Evolutionary conservation across 169 alveolate genomes (phyloP), one percentile per base, ranked within the genome.

Genomic region (Fabrea salina): DNA sequence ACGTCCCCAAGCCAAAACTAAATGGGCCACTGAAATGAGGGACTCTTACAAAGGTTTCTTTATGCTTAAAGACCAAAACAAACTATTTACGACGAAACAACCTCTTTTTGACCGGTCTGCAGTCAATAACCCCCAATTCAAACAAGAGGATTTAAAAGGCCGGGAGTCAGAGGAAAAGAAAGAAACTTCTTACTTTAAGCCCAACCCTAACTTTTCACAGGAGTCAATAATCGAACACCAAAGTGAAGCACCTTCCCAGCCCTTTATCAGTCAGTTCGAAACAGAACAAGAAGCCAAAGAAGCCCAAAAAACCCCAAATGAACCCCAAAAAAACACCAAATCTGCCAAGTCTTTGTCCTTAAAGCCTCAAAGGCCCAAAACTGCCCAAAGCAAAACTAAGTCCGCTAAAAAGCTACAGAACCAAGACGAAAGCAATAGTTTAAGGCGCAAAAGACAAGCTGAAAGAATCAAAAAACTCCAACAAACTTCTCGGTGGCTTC

Each of bases 401-500:
- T 30, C 71, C n/a, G 37, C 44, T 1, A 58, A 58, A 22, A 27
- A 27, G 1, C 22, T 58, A 6, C 30, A 58, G 25, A 30, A 27
- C 32, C 30, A 58, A 33, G n/a, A n/a, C n/a, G n/a, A n/a, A n/a
- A n/a, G n/a, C n/a, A n/a, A n/a, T n/a, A 35, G 30, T 1, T 6
- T 7, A 6, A 27, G 37, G 22, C 25, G 19, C 22, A 35, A 58
- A 35, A 27, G 79, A 40, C 79, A 50, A 47, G 49, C n/a, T 5
- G 66, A 83, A 35, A 86, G 93, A 84, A 83, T 92, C 11, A 82
- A 86, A 41, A 40, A 89, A 30, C 82, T 89, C 44, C 67, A 88
- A 54, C 83, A 83, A 27, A 84, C 94, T 11, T 85, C 97, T 5
- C 80, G 97, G 75, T 92, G 97, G 95, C 68, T 92, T 19, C 93